Evolutionary conservation across 305 asterid genomes (phyloP).

Genomic region (Andrographis paniculata): DNA sequence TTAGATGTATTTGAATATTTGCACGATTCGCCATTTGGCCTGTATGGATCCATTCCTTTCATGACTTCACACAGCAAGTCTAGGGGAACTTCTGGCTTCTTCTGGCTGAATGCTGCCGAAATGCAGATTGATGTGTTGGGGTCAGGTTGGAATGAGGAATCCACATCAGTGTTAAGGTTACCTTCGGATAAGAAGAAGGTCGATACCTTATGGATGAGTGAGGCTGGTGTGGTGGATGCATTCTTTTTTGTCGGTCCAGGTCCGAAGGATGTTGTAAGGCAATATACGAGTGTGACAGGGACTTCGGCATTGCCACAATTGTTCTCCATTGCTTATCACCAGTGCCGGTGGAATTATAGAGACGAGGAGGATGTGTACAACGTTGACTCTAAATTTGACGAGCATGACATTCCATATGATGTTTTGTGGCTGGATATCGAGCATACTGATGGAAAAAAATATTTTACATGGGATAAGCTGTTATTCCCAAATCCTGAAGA

Average conservation of each 20-base stretch:
- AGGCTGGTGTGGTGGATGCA: conserved; percentile 88
- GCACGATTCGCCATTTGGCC: conserved; percentile 90
- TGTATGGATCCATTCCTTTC: conserved; percentile 85
- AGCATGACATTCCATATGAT: conserved; percentile 91
- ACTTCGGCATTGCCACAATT: conserved; percentile 84
- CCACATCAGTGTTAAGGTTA: conserved; percentile 40
- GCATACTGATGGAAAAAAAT: conserved; percentile 88
- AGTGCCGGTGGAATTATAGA: conserved; percentile 96
- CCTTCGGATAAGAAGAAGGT: conserved; percentile 73
- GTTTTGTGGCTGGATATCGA: conserved; percentile 98
- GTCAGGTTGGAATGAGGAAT: conserved; percentile 67
- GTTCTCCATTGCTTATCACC: conserved; percentile 87
- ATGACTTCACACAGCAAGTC: conserved; percentile 86
- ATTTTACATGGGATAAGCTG: conserved; percentile 86
- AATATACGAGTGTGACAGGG: conserved; percentile 81
- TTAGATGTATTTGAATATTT: conserved; percentile 89
- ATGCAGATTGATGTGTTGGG: conserved; percentile 98
- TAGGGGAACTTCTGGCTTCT: conserved; percentile 83
- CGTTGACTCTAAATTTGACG: conserved; percentile 88
- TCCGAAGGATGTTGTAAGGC: conserved; percentile 87
- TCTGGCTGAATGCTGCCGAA: conserved; percentile 99
- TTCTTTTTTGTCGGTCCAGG: conserved; percentile 90
- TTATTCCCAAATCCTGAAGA: conserved; percentile 88
- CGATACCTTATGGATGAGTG: conserved; percentile 96
- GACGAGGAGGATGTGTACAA: conserved; percentile 77